Conservation (phyloP, 2,329 filamentous ascomycete genomes). For the Xylariaceae sp. region DNA sequence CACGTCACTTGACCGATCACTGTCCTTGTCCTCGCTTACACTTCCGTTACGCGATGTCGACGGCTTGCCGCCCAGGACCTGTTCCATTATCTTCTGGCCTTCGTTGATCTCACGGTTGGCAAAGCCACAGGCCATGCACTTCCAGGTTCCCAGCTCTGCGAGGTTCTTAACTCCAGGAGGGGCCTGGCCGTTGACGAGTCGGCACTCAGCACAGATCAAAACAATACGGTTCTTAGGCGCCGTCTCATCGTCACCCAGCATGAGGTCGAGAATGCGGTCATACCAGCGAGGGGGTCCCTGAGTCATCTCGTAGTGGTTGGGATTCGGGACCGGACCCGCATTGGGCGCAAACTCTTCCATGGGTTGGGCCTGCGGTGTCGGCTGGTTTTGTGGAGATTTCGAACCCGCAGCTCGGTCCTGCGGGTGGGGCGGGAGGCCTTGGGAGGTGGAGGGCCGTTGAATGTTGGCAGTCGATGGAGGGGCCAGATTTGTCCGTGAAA, state of each 20-base stretch:
- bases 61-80: conserved; percentile 44
- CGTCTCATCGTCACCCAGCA: conserved; percentile 93
- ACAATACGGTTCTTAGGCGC: conserved; percentile 85
- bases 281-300: conserved; percentile 67
- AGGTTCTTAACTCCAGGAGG: conserved; percentile 75
- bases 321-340: conserved; percentile 28
- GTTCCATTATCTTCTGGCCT: conserved; percentile 64
- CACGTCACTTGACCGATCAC: conserved; percentile 23
- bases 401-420: conserved; percentile 16
- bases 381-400: conserved; percentile 22
- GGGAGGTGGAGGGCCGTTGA: conserved; percentile 36
- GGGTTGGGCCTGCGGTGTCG: conserved; percentile 25
- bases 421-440: conserved; percentile 29
- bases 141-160: conserved; percentile 80
- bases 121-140: conserved; percentile 76
- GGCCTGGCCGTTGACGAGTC: conserved; percentile 91
- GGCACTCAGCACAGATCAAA: conserved; percentile 75
- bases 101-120: conserved; percentile 80
- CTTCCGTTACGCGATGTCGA: conserved; percentile 7
- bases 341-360: conserved; percentile 27
- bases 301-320: conserved; percentile 34
- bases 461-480: conserved; percentile 62
- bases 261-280: conserved; percentile 83
- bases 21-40: conserved; percentile 21
- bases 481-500: conserved; percentile 44